A percentile compares a stretch with the other conserved stretches of the same genome.
Conservation (phyloP, 192 early-diverging fungal species). For the Geosiphon pyriformis region DNA sequence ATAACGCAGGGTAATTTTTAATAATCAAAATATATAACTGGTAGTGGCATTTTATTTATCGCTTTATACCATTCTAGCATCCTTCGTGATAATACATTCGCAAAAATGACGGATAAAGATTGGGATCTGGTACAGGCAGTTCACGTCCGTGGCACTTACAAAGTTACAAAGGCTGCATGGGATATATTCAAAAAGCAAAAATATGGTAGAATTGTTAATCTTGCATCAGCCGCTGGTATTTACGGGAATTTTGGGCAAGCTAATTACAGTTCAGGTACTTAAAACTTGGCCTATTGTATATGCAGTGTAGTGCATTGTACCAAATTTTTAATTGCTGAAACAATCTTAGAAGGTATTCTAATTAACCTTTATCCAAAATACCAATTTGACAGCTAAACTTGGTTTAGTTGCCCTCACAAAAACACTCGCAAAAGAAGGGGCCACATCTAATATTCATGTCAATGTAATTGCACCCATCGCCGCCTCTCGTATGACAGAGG, state of each 20-base stretch:
- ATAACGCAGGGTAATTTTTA: slow-evolving; percentile 72
- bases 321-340: no score
- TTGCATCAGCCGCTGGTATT: slow-evolving; percentile 92
- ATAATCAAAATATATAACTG: neutral
- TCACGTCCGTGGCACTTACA: slow-evolving; percentile 92
- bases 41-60: neutral
- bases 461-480: slow-evolving; percentile 98
- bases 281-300: neutral
- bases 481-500: slow-evolving; percentile 96
- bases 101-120: slow-evolving; percentile 95
- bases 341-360: no score
- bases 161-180: slow-evolving; percentile 97
- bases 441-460: slow-evolving; percentile 85
- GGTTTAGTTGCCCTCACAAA: slow-evolving; percentile 87
- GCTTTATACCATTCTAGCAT: slow-evolving; percentile 47
- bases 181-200: slow-evolving; percentile 92
- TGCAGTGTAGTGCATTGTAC: no score
- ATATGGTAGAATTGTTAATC: slow-evolving; percentile 72
- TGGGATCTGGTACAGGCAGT: slow-evolving; percentile 93
- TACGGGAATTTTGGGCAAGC: slow-evolving; percentile 98
- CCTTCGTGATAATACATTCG: slow-evolving; percentile 94
- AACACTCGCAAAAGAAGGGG: slow-evolving; percentile 91
- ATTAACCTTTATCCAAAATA: no score
- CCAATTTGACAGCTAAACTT: slow-evolving; percentile 87
- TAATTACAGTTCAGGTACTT: slow-evolving; percentile 75